Evolutionary conservation across 1,139 yeast genomes (phyloP).

Genomic region (Geotrichum bryndzae): DNA sequence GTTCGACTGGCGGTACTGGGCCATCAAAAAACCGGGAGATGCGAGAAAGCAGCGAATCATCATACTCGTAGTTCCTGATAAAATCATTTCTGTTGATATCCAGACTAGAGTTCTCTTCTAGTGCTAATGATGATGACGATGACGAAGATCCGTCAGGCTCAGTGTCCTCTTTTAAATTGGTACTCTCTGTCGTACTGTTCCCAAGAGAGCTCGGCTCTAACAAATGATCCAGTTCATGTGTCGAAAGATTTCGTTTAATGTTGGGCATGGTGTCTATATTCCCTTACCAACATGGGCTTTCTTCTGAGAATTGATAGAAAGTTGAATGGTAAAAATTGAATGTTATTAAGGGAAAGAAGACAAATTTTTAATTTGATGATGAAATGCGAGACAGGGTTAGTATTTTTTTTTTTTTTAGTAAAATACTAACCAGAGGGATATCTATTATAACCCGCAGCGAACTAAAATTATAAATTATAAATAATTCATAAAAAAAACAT

Average conservation of each 20-base stretch:
- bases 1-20: slow-evolving; percentile 11
- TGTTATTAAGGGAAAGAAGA: background rate
- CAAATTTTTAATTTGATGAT: background rate
- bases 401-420: background rate
- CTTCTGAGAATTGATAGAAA: background rate
- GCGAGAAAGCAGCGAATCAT: background rate
- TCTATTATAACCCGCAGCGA: background rate
- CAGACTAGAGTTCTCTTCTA: background rate
- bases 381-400: background rate
- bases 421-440: background rate
- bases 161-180: background rate
- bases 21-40: slow-evolving; percentile 18
- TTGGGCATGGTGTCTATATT: background rate
- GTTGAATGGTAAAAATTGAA: background rate
- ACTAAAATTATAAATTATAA: too few species aligned
- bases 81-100: background rate
- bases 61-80: background rate
- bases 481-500: too few species aligned
- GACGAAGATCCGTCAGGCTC: background rate
- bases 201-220: background rate
- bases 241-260: background rate
- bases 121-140: background rate
- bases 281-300: background rate
- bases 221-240: background rate
- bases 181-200: background rate